phyloP scores from a whole-genome alignment of 768 basidiomycete genomes.

The Podaxis sp. region DNA sequence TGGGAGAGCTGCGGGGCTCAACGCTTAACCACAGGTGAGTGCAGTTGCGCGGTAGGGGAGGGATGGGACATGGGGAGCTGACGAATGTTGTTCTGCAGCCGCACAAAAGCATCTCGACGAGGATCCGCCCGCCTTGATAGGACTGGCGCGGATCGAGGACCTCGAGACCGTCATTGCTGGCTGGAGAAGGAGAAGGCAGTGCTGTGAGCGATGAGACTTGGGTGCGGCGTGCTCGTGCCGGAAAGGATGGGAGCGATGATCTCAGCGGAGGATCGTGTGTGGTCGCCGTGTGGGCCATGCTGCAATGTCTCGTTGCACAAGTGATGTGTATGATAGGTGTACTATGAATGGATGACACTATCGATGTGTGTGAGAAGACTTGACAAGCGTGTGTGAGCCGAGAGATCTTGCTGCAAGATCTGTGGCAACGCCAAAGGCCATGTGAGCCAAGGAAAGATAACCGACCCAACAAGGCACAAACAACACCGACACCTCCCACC shows the following conservation, averaged over 20 bases:
- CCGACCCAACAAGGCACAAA: constrained; percentile 16
- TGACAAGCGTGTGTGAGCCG: constrained; percentile 12
- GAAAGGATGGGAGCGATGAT: not conserved
- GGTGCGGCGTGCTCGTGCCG: constrained; percentile 67
- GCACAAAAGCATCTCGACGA: constrained; percentile 90
- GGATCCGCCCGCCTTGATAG: constrained; percentile 64
- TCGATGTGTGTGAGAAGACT: not conserved
- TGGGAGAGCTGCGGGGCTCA: constrained; percentile 21
- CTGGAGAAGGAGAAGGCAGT: constrained; percentile 59
- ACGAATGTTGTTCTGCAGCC: constrained; percentile 37
- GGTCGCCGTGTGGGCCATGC: constrained; percentile 63
- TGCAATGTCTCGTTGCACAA: constrained; percentile 95
- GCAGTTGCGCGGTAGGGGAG: not conserved
- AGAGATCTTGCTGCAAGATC: constrained; percentile 10
- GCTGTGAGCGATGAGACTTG: constrained; percentile 71
- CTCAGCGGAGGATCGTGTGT: constrained; percentile 52
- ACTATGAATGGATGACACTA: constrained; percentile 13
- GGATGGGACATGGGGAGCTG: constrained; percentile 18
- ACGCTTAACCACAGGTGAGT: constrained; percentile 71
- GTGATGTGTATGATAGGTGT: constrained; percentile 7
- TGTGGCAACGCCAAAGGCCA: not conserved
- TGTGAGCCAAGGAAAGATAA: constrained; percentile 8
- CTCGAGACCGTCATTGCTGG: constrained; percentile 81
- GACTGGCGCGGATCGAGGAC: constrained; percentile 81
- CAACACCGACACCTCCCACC: constrained; percentile 21